phyloP scores from a whole-genome alignment of 208 protist genomes.

The Leishmania braziliensis region DNA sequence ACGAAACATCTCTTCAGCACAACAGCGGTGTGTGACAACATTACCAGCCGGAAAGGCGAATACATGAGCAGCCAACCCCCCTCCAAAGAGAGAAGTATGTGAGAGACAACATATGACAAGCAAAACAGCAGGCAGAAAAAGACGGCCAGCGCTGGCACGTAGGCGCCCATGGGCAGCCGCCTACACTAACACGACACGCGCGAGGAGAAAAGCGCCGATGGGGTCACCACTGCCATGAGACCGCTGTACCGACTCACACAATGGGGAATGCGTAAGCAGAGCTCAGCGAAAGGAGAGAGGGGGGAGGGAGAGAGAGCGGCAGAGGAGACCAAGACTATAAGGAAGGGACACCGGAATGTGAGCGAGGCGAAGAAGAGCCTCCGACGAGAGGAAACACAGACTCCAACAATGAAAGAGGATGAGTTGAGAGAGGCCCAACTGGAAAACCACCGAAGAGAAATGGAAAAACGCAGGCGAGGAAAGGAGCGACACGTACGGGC shows the following conservation, averaged over 20 bases:
- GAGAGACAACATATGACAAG: not conserved
- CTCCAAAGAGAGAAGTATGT: not conserved
- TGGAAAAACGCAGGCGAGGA: not conserved
- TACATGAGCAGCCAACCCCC: not conserved
- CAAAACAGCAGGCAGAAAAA: not conserved
- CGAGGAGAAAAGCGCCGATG: not conserved
- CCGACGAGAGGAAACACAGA: not conserved
- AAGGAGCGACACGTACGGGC: not conserved
- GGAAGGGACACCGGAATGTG: not conserved
- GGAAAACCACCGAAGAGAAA: not conserved
- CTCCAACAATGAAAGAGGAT: not conserved
- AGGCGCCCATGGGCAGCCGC: not conserved
- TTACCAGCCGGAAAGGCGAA: too few relatives aligned
- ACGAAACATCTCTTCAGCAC: too few relatives aligned
- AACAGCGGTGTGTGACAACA: too few relatives aligned
- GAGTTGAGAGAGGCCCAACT: not conserved
- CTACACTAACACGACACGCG: not conserved
- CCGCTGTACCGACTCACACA: not conserved
- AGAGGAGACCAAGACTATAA: not conserved
- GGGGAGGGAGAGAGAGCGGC: not conserved
- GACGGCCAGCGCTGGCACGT: too few relatives aligned
- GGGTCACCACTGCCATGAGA: not conserved
- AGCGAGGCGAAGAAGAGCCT: not conserved
- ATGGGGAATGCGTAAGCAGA: not conserved
- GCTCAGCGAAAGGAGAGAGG: not conserved